Conservation (phyloP, 2,329 filamentous ascomycete genomes). For the Penicillium psychrosexuale region DNA sequence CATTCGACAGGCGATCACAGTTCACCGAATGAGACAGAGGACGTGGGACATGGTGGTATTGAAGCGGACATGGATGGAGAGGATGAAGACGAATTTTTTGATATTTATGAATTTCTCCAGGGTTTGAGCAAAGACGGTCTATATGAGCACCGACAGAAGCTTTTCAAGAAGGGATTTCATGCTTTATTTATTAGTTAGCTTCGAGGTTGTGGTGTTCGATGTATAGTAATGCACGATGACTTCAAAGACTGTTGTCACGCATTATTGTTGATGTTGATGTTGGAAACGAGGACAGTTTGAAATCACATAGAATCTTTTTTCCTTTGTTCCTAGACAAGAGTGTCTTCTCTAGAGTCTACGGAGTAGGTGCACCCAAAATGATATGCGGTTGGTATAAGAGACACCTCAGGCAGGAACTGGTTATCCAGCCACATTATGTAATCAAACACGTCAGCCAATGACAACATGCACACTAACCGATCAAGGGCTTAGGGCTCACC, state of each 20-base stretch:
- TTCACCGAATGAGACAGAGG: background rate
- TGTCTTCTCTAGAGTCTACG: background rate
- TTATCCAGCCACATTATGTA: conserved; percentile 2
- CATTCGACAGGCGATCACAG: background rate
- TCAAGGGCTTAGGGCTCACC: conserved; percentile 27
- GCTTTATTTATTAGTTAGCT: background rate
- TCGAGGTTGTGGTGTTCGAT: background rate
- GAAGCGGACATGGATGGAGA: background rate
- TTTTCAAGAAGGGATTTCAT: background rate
- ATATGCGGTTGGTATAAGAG: background rate
- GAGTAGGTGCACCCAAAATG: background rate
- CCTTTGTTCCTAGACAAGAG: background rate
- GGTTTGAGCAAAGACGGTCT: background rate
- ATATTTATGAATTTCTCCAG: background rate
- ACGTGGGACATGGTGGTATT: background rate
- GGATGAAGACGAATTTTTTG: background rate
- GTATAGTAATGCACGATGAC: background rate
- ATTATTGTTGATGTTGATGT: background rate
- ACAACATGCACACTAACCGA: conserved; percentile 20
- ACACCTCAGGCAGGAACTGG: conserved; percentile 1
- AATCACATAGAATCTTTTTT: background rate
- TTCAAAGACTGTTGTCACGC: background rate
- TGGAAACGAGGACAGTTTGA: background rate
- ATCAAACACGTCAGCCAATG: conserved; percentile 8
- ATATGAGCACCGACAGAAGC: background rate